Evolutionary conservation across 192 early-diverging fungal genomes (phyloP).

Genomic region (Entomortierella parvispora): DNA sequence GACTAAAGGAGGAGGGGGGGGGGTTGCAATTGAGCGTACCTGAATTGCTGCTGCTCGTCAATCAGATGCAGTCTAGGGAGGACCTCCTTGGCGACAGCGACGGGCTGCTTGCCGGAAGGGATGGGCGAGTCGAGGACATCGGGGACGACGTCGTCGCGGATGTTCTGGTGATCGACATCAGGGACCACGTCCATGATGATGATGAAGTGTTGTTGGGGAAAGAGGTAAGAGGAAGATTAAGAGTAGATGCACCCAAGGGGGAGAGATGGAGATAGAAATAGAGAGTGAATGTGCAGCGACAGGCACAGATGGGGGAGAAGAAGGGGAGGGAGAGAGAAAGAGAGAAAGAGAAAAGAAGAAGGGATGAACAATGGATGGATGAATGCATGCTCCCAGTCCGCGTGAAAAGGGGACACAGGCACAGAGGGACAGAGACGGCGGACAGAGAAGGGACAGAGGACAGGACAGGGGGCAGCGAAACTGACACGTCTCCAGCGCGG

Average conservation of each 20-base stretch:
- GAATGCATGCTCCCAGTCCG: too few relatives aligned
- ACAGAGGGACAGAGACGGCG: too few relatives aligned
- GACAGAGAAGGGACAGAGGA: neutral
- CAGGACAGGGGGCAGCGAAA: too few relatives aligned
- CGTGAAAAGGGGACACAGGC: too few relatives aligned
- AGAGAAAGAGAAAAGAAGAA: too few relatives aligned
- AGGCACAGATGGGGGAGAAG: neutral
- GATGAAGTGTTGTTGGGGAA: neutral
- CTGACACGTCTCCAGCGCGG: too few relatives aligned
- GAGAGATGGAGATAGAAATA: too few relatives aligned
- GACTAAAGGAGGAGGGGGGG: neutral
- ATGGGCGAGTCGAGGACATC: constrained; percentile 26
- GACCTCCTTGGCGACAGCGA: neutral
- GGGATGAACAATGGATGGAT: too few relatives aligned
- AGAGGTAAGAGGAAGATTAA: neutral
- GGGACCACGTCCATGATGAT: constrained; percentile 46
- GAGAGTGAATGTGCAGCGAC: neutral
- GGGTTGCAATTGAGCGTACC: constrained; percentile 57
- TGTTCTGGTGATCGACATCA: constrained; percentile 34
- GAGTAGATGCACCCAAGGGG: neutral
- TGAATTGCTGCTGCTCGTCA: constrained; percentile 85
- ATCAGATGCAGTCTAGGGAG: constrained; percentile 74
- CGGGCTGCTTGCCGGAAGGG: constrained; percentile 2
- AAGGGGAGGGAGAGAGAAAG: neutral
- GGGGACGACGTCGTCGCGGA: constrained; percentile 24